phyloP scores from a whole-genome alignment of 768 basidiomycete genomes.

The Boletus rex-veris region DNA sequence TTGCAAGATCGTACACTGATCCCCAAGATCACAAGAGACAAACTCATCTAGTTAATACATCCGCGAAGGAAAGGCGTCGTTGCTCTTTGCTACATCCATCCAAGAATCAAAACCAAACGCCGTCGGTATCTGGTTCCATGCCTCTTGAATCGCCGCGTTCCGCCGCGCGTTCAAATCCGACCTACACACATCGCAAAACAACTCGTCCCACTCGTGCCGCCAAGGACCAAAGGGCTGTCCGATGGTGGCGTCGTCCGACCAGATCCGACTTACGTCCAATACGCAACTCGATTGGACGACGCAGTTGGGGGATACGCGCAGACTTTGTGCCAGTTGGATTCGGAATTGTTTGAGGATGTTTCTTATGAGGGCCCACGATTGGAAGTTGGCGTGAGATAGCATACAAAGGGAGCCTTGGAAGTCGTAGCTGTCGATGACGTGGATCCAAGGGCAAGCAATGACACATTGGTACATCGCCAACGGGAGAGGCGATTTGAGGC shows the following conservation, averaged over 20 bases:
- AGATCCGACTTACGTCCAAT: constrained; percentile 1
- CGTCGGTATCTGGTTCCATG: constrained; percentile 12
- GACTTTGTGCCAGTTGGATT: neutral
- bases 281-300: constrained; percentile 2
- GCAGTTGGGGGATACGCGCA: constrained; percentile 4
- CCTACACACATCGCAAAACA: constrained; percentile 12
- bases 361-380: constrained; percentile 7
- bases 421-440: constrained; percentile 11
- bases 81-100: neutral
- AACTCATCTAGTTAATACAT: neutral
- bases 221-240: constrained; percentile 8
- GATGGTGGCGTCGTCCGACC: neutral
- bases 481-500: constrained; percentile 3
- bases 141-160: constrained; percentile 1
- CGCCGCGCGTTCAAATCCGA: neutral
- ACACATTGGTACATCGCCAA: constrained; percentile 14
- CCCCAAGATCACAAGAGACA: neutral
- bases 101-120: constrained; percentile 13
- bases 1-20: no score
- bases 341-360: constrained; percentile 2
- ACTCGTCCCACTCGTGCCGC: constrained; percentile 13
- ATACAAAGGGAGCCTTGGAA: neutral
- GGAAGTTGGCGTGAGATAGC: constrained; percentile 6
- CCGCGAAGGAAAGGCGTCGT: neutral
- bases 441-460: neutral